These are phyloP conservation scores for Amylocarpus encephaloides DNA, from an alignment of 2,329 filamentous ascomycete genomes.

Conservation along the genomic window DNA sequence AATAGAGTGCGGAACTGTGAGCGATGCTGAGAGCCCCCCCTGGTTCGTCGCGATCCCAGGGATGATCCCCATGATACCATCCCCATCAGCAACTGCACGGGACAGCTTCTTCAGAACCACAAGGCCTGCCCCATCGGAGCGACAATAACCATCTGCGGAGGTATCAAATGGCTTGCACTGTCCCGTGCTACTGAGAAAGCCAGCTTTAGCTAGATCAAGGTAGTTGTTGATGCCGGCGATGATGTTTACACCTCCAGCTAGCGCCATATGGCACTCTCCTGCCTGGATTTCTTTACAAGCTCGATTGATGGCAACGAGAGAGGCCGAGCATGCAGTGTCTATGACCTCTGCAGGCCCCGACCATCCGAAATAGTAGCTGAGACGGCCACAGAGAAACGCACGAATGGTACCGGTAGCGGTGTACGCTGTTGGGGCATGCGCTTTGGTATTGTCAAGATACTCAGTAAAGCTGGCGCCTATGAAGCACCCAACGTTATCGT, in stretches of 20 bases:
- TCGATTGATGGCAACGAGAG: conserved; percentile 34
- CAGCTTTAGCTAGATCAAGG: conserved; percentile 28
- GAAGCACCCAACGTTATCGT: conserved; percentile 35
- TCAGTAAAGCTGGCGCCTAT: conserved; percentile 31
- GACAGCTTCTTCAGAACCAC: conserved; percentile 44
- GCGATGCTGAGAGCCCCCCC: conserved; percentile 71
- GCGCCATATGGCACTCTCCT: conserved; percentile 29
- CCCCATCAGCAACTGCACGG: conserved; percentile 42
- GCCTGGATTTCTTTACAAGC: conserved; percentile 27
- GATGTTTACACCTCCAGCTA: conserved; percentile 29
- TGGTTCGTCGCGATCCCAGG: conserved; percentile 71
- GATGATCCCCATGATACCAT: conserved; percentile 47
- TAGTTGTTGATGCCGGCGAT: conserved; percentile 26
- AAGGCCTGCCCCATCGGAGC: conserved; percentile 41
- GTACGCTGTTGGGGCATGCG: conserved; percentile 30
- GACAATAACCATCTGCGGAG: conserved; percentile 44
- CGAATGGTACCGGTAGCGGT: conserved; percentile 29
- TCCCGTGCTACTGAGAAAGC: conserved; percentile 33
- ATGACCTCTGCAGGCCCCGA: conserved; percentile 36
- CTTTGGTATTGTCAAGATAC: conserved; percentile 30
- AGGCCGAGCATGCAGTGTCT: conserved; percentile 39
- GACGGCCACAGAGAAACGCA: conserved; percentile 31
- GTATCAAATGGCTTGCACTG: conserved; percentile 43
- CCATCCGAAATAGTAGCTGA: conserved; percentile 39
- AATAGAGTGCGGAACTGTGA: conserved; percentile 70